Base-by-base conservation (phyloP, 2,329 filamentous ascomycete genomes). In the Aspergillus amoenus region DNA sequence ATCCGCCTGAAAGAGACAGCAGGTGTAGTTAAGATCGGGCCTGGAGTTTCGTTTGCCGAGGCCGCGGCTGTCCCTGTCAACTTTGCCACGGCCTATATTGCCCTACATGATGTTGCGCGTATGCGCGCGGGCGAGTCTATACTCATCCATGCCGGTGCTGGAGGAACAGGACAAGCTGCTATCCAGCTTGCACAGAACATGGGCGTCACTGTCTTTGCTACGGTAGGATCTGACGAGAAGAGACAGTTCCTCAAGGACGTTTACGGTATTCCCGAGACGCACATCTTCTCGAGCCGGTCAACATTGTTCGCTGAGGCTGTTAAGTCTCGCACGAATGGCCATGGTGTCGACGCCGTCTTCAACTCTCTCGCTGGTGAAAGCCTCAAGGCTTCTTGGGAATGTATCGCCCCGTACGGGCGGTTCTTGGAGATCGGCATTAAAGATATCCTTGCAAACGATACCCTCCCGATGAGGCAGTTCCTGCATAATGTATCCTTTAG, bases 401-500 rank as follows among this genome's bases (percentile, higher is more conserved):
- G 51, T 22, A 34, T 54, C 13, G 51, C 51, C 7, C 34, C 51
- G 13, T 54, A 46, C 13, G 51, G 51, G 1, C 43, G 51, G 13
- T 54, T 54, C 15, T 13, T 54, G 17, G 51, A 54, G 43, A 54
- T 54, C 15, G 51, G 51, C 1, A 54, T 46, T 13, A 47, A 43
- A 32, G 51, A 54, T n/a, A 54, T 54, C 13, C n/a, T 45, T 1
- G 15, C 37, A 4, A 54, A 54, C 22, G 8, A 39, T 2, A 47
- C 24, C 3, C 46, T 56, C 8, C 34, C 44, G 4, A 56, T 56
- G 53, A 27, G 34, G 12, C 45, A 37, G n/a, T 56, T 56, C 40
- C 18, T 11, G n/a, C 39, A 39, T 17, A 56, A 56, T 56, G 39
- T 51, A 17, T 43, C 45, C 22, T 56, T 50, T 27, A 37, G 39